Conservation (phyloP, 2,329 filamentous ascomycete species). For the Juglanconis sp. region DNA sequence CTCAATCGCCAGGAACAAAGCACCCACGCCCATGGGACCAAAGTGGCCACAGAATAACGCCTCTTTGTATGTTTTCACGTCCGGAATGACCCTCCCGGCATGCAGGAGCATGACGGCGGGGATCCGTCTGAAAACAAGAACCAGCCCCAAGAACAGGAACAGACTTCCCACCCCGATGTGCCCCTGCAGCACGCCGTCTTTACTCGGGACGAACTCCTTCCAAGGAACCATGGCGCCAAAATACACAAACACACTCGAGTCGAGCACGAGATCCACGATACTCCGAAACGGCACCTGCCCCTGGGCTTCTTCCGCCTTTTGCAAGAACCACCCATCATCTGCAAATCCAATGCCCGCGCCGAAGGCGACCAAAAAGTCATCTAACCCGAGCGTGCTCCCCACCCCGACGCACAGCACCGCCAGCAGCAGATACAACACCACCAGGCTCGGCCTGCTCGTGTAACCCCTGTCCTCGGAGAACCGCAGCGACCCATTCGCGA, state of each 20-base stretch:
- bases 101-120: constrained; percentile 21
- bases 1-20: constrained; percentile 24
- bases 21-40: constrained; percentile 28
- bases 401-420: constrained; percentile 25
- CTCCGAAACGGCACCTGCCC: constrained; percentile 19
- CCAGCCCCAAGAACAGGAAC: constrained; percentile 19
- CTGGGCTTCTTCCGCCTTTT: constrained; percentile 15
- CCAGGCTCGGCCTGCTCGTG: constrained; percentile 12
- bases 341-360: constrained; percentile 22
- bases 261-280: constrained; percentile 25
- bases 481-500: constrained; percentile 52
- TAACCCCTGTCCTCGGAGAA: constrained; percentile 12
- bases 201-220: constrained; percentile 10
- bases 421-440: constrained; percentile 27
- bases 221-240: constrained; percentile 26
- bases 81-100: constrained; percentile 14
- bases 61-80: constrained; percentile 17
- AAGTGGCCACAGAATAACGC: constrained; percentile 28
- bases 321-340: constrained; percentile 18
- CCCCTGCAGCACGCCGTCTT: not conserved
- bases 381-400: constrained; percentile 24
- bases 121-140: constrained; percentile 22
- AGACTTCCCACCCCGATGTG: constrained; percentile 20
- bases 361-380: constrained; percentile 28
- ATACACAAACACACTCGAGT: constrained; percentile 25